Conservation (phyloP, 2,329 filamentous ascomycete species). For the Sclerotinia nivalis region DNA sequence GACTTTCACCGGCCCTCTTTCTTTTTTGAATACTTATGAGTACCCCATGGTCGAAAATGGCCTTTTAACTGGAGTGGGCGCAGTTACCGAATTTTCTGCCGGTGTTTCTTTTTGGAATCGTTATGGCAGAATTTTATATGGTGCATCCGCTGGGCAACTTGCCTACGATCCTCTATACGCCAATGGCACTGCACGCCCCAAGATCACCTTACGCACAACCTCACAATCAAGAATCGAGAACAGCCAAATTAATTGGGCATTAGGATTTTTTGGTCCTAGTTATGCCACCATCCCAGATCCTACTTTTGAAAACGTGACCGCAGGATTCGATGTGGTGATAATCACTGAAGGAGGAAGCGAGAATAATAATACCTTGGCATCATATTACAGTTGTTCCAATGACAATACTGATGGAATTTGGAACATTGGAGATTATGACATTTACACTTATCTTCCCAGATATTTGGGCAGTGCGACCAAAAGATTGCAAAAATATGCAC, state of each 20-base stretch:
- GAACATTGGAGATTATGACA: slow-evolving; percentile 45
- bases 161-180: slow-evolving; percentile 49
- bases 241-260: slow-evolving; percentile 53
- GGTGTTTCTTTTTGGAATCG: slow-evolving; percentile 55
- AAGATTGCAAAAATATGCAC: slow-evolving; percentile 50
- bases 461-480: slow-evolving; percentile 49
- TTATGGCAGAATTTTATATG: slow-evolving; percentile 55
- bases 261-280: slow-evolving; percentile 54
- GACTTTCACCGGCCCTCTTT: slow-evolving; percentile 49
- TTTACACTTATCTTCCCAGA: slow-evolving; percentile 48
- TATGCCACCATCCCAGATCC: slow-evolving; percentile 45
- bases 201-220: slow-evolving; percentile 55
- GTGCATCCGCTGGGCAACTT: slow-evolving; percentile 49
- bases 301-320: slow-evolving; percentile 44
- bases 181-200: slow-evolving; percentile 50
- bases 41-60: slow-evolving; percentile 48
- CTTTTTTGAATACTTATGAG: slow-evolving; percentile 54
- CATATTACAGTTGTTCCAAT: slow-evolving; percentile 52
- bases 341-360: slow-evolving; percentile 52
- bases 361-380: slow-evolving; percentile 57
- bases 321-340: slow-evolving; percentile 51
- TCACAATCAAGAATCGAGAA: slow-evolving; percentile 56
- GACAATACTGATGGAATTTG: slow-evolving; percentile 37
- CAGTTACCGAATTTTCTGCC: slow-evolving; percentile 50
- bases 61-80: slow-evolving; percentile 52